These are phyloP conservation scores for Penicillium occitanis DNA, from an alignment of 2,329 filamentous ascomycete species.

Conservation along the genomic window DNA sequence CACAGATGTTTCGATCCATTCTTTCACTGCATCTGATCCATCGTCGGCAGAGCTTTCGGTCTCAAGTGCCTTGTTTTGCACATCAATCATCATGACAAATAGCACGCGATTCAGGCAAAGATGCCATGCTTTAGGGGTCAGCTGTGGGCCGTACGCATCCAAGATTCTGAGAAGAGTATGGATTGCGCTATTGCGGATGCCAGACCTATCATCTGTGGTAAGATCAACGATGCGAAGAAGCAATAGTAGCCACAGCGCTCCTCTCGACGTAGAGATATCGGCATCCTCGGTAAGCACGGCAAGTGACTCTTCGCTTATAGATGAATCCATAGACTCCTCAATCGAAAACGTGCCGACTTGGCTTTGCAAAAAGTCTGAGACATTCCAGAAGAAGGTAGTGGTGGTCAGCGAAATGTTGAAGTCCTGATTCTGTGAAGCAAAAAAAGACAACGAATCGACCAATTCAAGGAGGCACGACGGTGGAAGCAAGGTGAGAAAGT, in stretches of 20 bases:
- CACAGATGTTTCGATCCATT: constrained; percentile 74
- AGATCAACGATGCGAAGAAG: constrained; percentile 41
- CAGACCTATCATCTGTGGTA: constrained; percentile 40
- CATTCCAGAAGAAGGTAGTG: constrained; percentile 92
- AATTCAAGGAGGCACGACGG: constrained; percentile 72
- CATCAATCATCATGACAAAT: constrained; percentile 71
- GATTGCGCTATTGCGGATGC: constrained; percentile 64
- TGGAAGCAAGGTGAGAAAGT: constrained; percentile 76
- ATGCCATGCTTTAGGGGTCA: constrained; percentile 77
- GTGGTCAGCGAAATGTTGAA: constrained; percentile 94
- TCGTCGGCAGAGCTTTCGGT: constrained; percentile 24
- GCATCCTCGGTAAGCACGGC: constrained; percentile 59
- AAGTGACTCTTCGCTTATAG: constrained; percentile 57
- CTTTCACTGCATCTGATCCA: constrained; percentile 40
- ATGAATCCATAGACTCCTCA: constrained; percentile 42
- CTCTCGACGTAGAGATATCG: constrained; percentile 58
- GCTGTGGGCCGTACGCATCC: constrained; percentile 80
- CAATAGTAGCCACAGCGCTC: constrained; percentile 38
- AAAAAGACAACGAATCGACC: constrained; percentile 83
- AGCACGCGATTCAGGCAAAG: constrained; percentile 78
- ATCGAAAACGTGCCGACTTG: constrained; percentile 46
- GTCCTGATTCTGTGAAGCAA: constrained; percentile 85
- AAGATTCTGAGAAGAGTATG: constrained; percentile 90
- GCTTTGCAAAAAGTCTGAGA: constrained; percentile 77
- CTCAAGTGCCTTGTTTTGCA: constrained; percentile 54